Conservation (phyloP, 345 rosid genomes). For the Gynandropsis gynandra region DNA sequence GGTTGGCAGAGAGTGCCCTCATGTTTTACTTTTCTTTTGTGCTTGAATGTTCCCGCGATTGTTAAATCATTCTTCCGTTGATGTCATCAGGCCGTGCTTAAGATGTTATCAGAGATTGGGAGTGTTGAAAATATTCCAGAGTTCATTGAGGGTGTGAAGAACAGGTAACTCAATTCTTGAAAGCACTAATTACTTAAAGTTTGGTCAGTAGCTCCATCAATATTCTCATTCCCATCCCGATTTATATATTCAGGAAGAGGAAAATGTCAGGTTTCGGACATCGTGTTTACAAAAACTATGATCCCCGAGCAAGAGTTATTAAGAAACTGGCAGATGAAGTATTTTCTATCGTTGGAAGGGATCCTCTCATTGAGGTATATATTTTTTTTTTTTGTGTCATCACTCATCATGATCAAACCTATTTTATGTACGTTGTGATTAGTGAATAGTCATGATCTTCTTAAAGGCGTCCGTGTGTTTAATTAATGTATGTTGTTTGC, state of each 20-base stretch:
- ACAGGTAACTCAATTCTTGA: conserved; percentile 41
- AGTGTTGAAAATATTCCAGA: conserved; percentile 81
- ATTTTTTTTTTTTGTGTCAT: no score
- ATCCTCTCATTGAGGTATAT: conserved; percentile 91
- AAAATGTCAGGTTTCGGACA: conserved; percentile 99
- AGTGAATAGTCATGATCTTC: neutral
- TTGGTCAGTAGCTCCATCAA: neutral
- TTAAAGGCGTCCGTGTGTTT: neutral
- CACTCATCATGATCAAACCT: conserved; percentile 8
- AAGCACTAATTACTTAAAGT: neutral
- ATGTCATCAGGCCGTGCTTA: conserved; percentile 80
- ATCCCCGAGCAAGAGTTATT: conserved; percentile 93
- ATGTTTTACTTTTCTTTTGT: neutral
- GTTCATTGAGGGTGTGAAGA: conserved; percentile 90
- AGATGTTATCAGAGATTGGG: conserved; percentile 46
- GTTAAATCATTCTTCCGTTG: conserved; percentile 8
- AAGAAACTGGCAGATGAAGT: conserved; percentile 91
- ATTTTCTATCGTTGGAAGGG: conserved; percentile 87
- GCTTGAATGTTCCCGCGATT: neutral
- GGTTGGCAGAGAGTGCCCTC: conserved; percentile 31
- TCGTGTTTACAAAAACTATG: conserved; percentile 96
- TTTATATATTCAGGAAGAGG: conserved; percentile 46
- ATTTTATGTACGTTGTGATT: neutral
- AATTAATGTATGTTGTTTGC: conserved; percentile 13
- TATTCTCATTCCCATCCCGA: conserved; percentile 1